Conservation (phyloP, 2,329 filamentous ascomycete species). For the Fusarium transvaalense region DNA sequence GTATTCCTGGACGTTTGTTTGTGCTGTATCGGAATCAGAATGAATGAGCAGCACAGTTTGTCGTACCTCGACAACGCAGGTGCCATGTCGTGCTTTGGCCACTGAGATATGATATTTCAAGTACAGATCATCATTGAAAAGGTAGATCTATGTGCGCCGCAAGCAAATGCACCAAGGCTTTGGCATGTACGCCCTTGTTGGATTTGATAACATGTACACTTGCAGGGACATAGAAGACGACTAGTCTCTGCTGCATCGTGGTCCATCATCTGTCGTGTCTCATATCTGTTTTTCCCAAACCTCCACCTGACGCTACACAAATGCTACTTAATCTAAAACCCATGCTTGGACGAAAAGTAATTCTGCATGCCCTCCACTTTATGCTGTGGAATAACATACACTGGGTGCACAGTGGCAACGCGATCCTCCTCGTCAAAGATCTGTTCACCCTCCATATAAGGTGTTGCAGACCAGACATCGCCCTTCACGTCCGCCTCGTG, state of each 20-base stretch:
- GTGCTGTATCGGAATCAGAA: conserved; percentile 42
- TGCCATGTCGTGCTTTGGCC: conserved; percentile 41
- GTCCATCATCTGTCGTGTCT: conserved; percentile 22
- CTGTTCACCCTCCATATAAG: conserved; percentile 67
- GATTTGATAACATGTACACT: conserved; percentile 5
- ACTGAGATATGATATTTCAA: conserved; percentile 20
- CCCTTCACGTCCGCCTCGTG: conserved; percentile 52
- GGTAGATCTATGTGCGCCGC: conserved; percentile 21
- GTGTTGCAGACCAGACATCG: conserved; percentile 62
- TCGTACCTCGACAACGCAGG: conserved; percentile 42
- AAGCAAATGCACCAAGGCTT: conserved; percentile 9
- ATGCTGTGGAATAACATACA: conserved; percentile 84
- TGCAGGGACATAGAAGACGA: neutral
- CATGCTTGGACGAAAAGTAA: conserved; percentile 72
- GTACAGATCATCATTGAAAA: conserved; percentile 13
- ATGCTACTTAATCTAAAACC: conserved; percentile 61
- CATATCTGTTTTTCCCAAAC: conserved; percentile 1
- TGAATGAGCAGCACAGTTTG: conserved; percentile 33
- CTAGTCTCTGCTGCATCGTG: conserved; percentile 8
- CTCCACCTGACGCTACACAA: conserved; percentile 7
- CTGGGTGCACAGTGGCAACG: conserved; percentile 79
- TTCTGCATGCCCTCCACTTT: conserved; percentile 72
- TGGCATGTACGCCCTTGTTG: conserved; percentile 1
- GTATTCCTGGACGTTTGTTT: conserved; percentile 14
- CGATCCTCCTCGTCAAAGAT: conserved; percentile 79